Evolutionary conservation across 352 stramenopile genomes (phyloP), one percentile per base, ranked within the genome.

Genomic region (Globisporangium cylindrosporum): DNA sequence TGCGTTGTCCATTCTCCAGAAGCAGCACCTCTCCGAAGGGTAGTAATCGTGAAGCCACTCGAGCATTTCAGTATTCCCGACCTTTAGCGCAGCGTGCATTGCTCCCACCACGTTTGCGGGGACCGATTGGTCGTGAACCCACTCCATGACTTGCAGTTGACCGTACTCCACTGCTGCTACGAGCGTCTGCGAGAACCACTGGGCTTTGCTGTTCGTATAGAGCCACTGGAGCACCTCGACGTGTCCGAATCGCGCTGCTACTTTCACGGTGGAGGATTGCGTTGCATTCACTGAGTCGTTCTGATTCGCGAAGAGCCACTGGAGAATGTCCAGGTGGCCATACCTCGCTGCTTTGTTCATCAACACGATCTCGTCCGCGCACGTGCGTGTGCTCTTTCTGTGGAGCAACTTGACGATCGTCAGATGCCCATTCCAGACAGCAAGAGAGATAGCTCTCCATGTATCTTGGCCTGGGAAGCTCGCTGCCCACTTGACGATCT

Each of bases 11-110:
- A 38, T 38, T 38, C 10, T 38, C 34, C 34, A 38, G 34, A 38
- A 38, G 34, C 34, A 38, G 34, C 34, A 38, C 34, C 34, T 38
- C 34, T 38, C 34, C 34, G 34, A 38, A 38, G 48, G 7, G n/a
- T 55, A 55, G 48, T 55, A n/a, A n/a, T 55, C n/a, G n/a, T 55
- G 48, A 3, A 55, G 48, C 48, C 48, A 55, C 48, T 29, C 48
- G 48, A 55, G 48, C 48, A 55, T 18, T 7, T 55, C 48, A n/a
- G 24, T 55, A n/a, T 22, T 27, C 7, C 48, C 48, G n/a, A 55
- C 7, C 48, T 55, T n/a, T 10, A 55, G 48, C 20, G 48, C 48
- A n/a, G 48, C 48, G 5, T 27, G 48, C 20, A 55, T 24, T 14
- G 48, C 18, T 5, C 4, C 6, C 18, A 14, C 8, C 20, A 27